Base-by-base conservation (phyloP, 495 filamentous ascomycete species). In the Glonium stellatum region DNA sequence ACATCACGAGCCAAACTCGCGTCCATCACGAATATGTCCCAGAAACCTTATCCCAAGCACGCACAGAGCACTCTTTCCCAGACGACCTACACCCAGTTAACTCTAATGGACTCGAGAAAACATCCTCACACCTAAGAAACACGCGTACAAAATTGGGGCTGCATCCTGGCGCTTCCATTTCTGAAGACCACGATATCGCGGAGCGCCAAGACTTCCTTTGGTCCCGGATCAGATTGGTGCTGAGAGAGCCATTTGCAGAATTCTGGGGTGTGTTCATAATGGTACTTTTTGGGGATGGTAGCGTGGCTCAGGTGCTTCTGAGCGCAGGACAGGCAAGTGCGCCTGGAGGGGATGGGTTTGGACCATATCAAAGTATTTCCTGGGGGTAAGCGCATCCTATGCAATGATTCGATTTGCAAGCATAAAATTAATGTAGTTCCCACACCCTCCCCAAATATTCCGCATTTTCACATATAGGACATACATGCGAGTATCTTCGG, bases 231-330 rank as follows among this genome's bases (percentile, higher is more conserved):
- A 71, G 81, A 18, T 70, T 70, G 2, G 59, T 69, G 10, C 61
- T 79, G n/a, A 72, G 77, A 50, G 82, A 84, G 51, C 81, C 80
- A 0, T 77, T 84, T 50, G 78, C 82, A 0, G 84, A 87, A 54
- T 86, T 87, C 73, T 79, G 82, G 51, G 84, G 84, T 0, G 81
- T 78, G 0, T 79, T 86, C 76, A 81, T 85, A 18, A 51, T 87
- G 59, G 73, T 87, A 54, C 70, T 87, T 22, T 87, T 87, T 68
- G 84, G 84, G 27, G 75, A 86, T 60, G 84, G 83, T 1, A 75
- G 66, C 34, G 78, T 86, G 27, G 83, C 83, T 0, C 83, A 85
- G 60, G 82, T 84, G 0, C 60, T 79, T 0, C 75, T 86, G 27
- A 82, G 78, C 57, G 60, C 69, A 66, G 60, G 65, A 18, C 41